Base-by-base conservation (phyloP, 495 filamentous ascomycete species). In the Penicillium manginii region DNA sequence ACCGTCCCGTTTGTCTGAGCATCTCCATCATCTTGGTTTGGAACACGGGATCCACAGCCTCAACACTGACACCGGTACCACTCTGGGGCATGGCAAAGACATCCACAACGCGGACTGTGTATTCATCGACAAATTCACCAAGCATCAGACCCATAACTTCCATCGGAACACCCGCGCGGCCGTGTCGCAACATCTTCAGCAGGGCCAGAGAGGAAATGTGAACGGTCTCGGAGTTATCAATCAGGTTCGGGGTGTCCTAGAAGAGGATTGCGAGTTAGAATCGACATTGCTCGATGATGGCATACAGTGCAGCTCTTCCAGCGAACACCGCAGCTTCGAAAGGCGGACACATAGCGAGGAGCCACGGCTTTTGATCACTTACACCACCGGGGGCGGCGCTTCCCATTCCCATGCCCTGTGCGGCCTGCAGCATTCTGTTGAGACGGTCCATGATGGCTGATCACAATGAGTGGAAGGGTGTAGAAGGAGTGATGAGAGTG, bases 21-120 rank as follows among this genome's bases (percentile, higher is more conserved):
- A 98, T 97, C 73, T 98, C 94, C 96, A 98, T 98, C 94, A 98
- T 98, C 81, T 97, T 98, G 62, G 89, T 96, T 79, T 98, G 94
- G 73, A 98, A 98, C 14, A 98, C 96, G 22, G 92, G 90, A 73
- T 98, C 94, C 60, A 98, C 96, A 48, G 94, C 94, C 72, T 98
- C 94, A 62, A 98, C 94, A 77, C 92, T 96, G 65, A 98, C 94
- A 66, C 94, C 94, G 10, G 94, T 98, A 73, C 94, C 94, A 61
- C 92, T 96, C 73, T 98, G 94, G n/a, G 94, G 94, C 94, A 98
- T 98, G 46, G 94, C 94, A 74, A 98, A 98, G 7, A 98, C 94
- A 78, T 98, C 94, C 35, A 96, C 91, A 18, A 98, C 94, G 50
- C 93, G 87, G 50, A 98, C 94, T 60, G 94, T 98, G 71, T 97